Evolutionary conservation across 2,329 filamentous ascomycete genomes (phyloP).

Genomic region (Zasmidium cellare): DNA sequence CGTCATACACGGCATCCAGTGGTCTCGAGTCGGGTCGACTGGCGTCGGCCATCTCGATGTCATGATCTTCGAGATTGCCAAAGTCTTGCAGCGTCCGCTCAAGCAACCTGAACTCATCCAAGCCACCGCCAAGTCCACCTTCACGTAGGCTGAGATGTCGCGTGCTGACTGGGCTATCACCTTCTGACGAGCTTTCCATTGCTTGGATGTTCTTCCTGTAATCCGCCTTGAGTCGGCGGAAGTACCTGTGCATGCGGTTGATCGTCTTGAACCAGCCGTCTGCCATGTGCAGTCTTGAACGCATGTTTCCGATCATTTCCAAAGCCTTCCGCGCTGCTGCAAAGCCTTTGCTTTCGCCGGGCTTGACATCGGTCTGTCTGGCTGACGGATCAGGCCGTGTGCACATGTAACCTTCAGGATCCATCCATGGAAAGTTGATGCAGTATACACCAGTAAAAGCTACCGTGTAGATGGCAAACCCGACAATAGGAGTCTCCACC

Average conservation of each 20-base stretch:
- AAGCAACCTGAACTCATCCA: conserved; percentile 56
- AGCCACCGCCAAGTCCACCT: conserved; percentile 48
- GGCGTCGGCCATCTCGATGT: conserved; percentile 39
- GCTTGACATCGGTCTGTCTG: conserved; percentile 10
- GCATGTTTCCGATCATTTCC: conserved; percentile 55
- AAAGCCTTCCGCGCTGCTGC: conserved; percentile 52
- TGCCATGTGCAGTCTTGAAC: conserved; percentile 57
- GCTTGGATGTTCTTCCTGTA: conserved; percentile 39
- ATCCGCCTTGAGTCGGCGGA: conserved; percentile 52
- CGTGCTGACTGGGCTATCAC: conserved; percentile 29
- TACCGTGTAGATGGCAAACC: conserved; percentile 67
- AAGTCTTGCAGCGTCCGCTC: conserved; percentile 39
- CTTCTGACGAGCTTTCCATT: conserved; percentile 32
- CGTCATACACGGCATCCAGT: conserved; percentile 30
- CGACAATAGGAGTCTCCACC: conserved; percentile 66
- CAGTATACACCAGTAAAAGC: conserved; percentile 66
- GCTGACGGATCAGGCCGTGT: conserved; percentile 16
- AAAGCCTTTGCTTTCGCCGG: conserved; percentile 33
- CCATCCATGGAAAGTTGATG: conserved; percentile 68
- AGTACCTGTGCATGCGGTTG: conserved; percentile 56
- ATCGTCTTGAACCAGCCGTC: conserved; percentile 57
- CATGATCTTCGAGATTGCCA: conserved; percentile 37
- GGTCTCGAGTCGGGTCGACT: conserved; percentile 19
- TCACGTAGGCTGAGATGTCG: conserved; percentile 33
- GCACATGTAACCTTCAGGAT: conserved; percentile 57